A percentile compares a stretch with the other conserved stretches of the same genome.
These are phyloP conservation scores for Suillus paluster DNA, from an alignment of 768 basidiomycete species.

Conservation along the genomic window DNA sequence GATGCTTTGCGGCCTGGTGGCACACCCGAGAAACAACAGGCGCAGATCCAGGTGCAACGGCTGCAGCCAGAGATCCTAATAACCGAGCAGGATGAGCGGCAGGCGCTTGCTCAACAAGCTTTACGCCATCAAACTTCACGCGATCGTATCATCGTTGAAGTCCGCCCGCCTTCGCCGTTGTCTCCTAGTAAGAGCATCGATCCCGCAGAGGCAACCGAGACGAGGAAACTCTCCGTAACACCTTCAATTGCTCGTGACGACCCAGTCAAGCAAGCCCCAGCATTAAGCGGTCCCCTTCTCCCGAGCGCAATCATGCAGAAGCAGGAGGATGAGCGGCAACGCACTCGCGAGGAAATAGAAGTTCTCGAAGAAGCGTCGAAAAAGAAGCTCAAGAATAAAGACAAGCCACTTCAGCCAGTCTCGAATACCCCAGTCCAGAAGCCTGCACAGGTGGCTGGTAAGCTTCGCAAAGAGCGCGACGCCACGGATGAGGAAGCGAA, in stretches of 20 bases:
- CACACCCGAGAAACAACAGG: conserved; percentile 32
- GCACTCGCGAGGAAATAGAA: conserved; percentile 53
- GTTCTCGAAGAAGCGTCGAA: conserved; percentile 49
- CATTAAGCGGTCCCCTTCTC: conserved; percentile 31
- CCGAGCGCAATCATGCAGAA: conserved; percentile 47
- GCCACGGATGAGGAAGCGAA: conserved; percentile 49
- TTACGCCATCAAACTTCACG: conserved; percentile 51
- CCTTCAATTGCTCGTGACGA: conserved; percentile 74
- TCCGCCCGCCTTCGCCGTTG: conserved; percentile 31
- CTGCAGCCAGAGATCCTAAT: conserved; percentile 33
- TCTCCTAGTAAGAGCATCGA: conserved; percentile 50
- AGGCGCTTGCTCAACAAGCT: conserved; percentile 26
- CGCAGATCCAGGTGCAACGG: conserved; percentile 30
- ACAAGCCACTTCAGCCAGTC: conserved; percentile 42
- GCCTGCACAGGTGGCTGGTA: conserved; percentile 25
- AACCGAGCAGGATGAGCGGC: conserved; percentile 40
- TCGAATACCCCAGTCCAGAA: conserved; percentile 25
- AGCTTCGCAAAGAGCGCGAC: conserved; percentile 51
- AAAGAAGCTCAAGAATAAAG: conserved; percentile 54
- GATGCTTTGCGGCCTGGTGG: conserved; percentile 42
- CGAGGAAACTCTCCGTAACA: conserved; percentile 76
- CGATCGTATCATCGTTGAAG: conserved; percentile 47
- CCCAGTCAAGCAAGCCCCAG: conserved; percentile 27
- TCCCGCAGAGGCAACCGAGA: conserved; percentile 71
- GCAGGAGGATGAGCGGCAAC: conserved; percentile 59